These are phyloP conservation scores for Trichoderma hamatum DNA, from an alignment of 2,329 filamentous ascomycete species.

Conservation along the genomic window DNA sequence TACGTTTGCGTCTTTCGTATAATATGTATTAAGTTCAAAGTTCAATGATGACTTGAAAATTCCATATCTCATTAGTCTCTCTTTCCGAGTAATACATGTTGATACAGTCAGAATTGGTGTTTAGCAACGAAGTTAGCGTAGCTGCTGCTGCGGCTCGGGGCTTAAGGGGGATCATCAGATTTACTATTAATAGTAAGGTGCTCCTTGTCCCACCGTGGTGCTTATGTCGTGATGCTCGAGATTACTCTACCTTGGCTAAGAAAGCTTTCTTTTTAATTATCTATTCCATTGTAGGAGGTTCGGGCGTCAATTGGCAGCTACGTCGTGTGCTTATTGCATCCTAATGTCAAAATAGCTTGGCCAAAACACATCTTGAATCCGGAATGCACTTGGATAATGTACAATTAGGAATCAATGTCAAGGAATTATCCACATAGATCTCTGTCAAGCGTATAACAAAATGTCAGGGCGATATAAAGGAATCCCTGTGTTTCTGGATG, in stretches of 20 bases:
- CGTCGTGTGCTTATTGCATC: background rate
- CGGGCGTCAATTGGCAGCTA: background rate
- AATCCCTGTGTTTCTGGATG: background rate
- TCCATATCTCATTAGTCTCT: background rate
- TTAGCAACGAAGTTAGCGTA: background rate
- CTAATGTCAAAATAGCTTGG: background rate
- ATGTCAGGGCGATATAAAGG: background rate
- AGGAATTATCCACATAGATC: background rate
- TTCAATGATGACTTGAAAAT: background rate
- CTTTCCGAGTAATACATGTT: background rate
- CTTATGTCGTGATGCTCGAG: background rate
- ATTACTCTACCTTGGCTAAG: background rate
- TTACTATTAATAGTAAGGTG: background rate
- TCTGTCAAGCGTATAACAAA: background rate
- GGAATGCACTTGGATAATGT: background rate
- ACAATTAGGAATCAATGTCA: background rate
- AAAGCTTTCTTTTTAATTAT: background rate
- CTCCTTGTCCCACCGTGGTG: background rate
- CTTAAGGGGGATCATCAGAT: background rate
- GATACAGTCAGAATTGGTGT: background rate
- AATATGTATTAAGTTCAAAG: background rate
- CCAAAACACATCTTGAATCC: background rate
- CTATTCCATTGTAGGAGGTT: background rate
- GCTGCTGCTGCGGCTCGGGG: no score
- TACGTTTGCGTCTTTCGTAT: background rate